These are phyloP conservation scores for Kwoniella shivajii DNA, from an alignment of 1,284 basidiomycete genomes.

Conservation along the genomic window DNA sequence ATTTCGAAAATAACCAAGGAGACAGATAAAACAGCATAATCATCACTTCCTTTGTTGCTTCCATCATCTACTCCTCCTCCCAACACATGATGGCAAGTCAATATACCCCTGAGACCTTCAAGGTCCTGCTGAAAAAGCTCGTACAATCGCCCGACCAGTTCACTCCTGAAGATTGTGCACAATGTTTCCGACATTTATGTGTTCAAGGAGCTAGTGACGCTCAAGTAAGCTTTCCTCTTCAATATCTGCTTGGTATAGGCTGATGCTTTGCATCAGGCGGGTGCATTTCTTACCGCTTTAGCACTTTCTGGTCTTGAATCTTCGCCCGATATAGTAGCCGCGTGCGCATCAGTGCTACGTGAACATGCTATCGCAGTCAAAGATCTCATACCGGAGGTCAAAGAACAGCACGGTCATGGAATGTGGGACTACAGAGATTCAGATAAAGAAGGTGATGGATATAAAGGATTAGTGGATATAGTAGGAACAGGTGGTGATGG, in stretches of 20 bases:
- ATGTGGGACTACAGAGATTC: constrained; percentile 52
- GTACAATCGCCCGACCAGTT: constrained; percentile 76
- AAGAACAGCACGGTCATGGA: constrained; percentile 26
- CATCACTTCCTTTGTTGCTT: neutral
- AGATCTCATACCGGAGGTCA: constrained; percentile 46
- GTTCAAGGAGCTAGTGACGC: constrained; percentile 63
- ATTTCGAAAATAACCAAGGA: neutral
- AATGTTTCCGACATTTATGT: constrained; percentile 73
- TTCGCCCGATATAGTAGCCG: constrained; percentile 71
- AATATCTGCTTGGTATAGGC: neutral
- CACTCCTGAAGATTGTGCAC: constrained; percentile 67
- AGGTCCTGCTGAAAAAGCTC: constrained; percentile 70
- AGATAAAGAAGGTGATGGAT: constrained; percentile 50
- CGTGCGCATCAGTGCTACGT: constrained; percentile 73
- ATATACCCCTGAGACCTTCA: constrained; percentile 67
- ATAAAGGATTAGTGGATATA: constrained; percentile 58
- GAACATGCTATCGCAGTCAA: constrained; percentile 63
- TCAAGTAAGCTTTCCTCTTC: constrained; percentile 39
- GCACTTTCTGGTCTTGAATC: constrained; percentile 74
- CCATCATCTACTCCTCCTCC: neutral
- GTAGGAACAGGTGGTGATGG: constrained; percentile 93
- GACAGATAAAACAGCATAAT: neutral
- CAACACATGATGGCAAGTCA: constrained; percentile 3
- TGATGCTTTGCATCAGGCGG: constrained; percentile 59
- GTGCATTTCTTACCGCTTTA: constrained; percentile 78